Base-by-base conservation (phyloP, 2,329 filamentous ascomycete species). In the Eurotiales sp. region DNA sequence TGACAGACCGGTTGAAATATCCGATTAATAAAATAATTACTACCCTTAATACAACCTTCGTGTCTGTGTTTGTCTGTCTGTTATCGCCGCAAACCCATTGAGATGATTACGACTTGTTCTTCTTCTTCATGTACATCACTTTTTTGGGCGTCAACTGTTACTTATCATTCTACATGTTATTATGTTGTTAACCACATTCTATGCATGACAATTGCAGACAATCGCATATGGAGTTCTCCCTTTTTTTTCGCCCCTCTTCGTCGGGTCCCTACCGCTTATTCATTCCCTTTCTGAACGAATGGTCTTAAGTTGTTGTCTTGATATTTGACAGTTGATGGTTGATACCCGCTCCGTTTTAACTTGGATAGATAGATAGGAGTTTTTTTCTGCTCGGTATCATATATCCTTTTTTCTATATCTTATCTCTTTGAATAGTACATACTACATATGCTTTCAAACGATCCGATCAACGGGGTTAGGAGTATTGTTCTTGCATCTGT, bases 1-100 rank as follows among this genome's bases (percentile, higher is more conserved):
- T 17, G 48, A 54, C 32, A 48, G 41, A 45, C 48, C 52, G 27
- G 36, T 54, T 36, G 52, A 54, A 45, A 51, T 54, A 17, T 51
- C 52, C 42, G 52, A 54, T 46, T 53, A 25, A 54, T 46, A 22
- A 5, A 36, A 47, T 37, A 36, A 8, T n/a, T 27, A 27, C 5
- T 27, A 27, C n/a, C 23, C 8, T 14, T 21, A 22, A 41, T 36
- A 19, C 34, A 36, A 36, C 34, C 15, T 21, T 11, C 40, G n/a
- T 27, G 5, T 27, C 25, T 27, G 5, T 27, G 25, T 27, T 27
- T 27, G 25, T 27, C 25, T 10, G 5, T 10, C 10, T 27, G 5
- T 27, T 27, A 6, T 27, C 25, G 10, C 25, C 25, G 25, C 25
- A 14, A 45, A 32, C 1, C 6, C 30, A 29, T 45, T 29, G n/a